Base-by-base conservation (phyloP, 768 basidiomycete genomes). In the Boletellus sp. region DNA sequence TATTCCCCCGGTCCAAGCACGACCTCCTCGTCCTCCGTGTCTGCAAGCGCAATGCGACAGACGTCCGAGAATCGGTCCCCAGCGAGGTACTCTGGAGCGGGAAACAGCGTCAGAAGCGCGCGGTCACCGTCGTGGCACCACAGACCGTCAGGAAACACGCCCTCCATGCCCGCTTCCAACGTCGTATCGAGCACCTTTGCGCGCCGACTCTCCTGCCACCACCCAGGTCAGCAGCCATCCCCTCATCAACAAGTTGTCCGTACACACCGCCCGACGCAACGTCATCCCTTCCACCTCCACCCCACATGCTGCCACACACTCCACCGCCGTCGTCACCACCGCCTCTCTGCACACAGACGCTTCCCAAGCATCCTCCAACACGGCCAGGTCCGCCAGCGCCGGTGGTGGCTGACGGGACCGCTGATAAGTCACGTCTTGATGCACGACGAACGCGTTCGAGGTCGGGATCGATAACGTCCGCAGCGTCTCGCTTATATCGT, bases 381-480 rank as follows among this genome's bases (percentile, higher is more conserved):
- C 76, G 19, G 57, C 56, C 39, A 88, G 55, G 62, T 87, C 78
- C 1, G 78, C 74, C 8, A 83, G 57, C 1, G 78, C 78, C 3
- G 71, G 69, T 57, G 74, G 73, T 1, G 73, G 55, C 15, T 63
- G 61, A 24, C 72, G 56, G 32, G 74, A 60, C 33, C 78, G 72
- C 47, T 70, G 65, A 55, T 90, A 93, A 2, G 63, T 64, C 10
- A 86, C 76, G 7, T 73, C 71, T 54, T 83, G 81, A 2, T 64
- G 70, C 16, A 77, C 68, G 32, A 71, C 72, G 50, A 96, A 74
- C 0, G 90, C 80, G 6, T 76, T 74, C n/a, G 81, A 70, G 0
- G 84, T 81, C 2, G 85, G 80, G 13, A 97, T 75, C 6, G 75
- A 66, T 13, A 94, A 62, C 10, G 89, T 85, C 51, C 76, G 78